Conservation (phyloP, 139 green algal genomes). For the Chlamydomonas sp. region DNA sequence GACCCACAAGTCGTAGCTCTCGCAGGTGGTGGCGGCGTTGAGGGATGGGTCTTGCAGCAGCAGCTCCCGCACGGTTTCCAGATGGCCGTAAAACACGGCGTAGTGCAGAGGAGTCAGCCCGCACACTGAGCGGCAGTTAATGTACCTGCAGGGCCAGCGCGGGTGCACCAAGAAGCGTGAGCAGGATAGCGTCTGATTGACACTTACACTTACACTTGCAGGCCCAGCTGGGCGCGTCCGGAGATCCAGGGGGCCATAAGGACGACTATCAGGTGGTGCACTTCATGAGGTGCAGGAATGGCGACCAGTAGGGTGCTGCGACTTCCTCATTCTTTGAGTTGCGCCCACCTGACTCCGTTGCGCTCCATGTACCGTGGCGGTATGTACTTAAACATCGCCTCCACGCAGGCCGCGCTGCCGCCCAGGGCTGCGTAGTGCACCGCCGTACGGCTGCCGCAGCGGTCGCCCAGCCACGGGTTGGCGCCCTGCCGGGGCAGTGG, state of each 20-base stretch:
- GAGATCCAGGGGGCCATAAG: no score
- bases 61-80: conserved; percentile 5
- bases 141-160: background rate
- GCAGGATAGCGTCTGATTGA: background rate
- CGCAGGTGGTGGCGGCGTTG: background rate
- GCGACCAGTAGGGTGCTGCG: no score
- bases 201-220: no score
- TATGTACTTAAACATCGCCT: background rate
- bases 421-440: conserved; percentile 15
- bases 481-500: background rate
- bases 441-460: background rate
- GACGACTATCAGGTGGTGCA: no score
- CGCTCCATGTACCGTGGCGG: background rate
- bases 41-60: conserved; percentile 4
- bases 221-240: no score
- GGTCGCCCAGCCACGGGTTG: background rate
- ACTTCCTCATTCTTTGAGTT: no score
- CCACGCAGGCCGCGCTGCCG: background rate
- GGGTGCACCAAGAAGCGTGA: background rate
- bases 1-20: conserved; percentile 7
- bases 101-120: background rate
- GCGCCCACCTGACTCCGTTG: background rate
- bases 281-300: no score
- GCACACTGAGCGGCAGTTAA: background rate
- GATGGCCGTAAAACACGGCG: background rate